phyloP scores from a whole-genome alignment of 805 yeast species.

The Blastobotrys parvus region DNA sequence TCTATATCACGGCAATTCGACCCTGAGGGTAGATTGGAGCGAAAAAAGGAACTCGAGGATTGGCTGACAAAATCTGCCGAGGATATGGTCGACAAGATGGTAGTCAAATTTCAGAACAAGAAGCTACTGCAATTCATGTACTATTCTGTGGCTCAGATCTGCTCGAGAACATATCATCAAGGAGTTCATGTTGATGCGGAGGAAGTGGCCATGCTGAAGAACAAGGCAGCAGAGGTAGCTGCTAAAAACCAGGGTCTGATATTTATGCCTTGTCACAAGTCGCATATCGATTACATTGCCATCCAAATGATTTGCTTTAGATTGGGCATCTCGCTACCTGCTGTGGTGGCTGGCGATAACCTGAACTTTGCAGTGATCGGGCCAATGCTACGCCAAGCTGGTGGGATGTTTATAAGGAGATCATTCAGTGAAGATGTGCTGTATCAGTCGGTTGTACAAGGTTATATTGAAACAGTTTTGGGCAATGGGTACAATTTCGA shows the following conservation, averaged over 20 bases:
- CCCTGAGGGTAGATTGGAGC: slow-evolving; percentile 18
- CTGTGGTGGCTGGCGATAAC: slow-evolving; percentile 60
- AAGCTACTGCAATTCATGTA: slow-evolving; percentile 26
- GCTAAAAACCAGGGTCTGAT: slow-evolving; percentile 31
- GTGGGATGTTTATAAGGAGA: slow-evolving; percentile 53
- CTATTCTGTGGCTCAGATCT: slow-evolving; percentile 31
- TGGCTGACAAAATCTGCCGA: slow-evolving; percentile 27
- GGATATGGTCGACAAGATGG: slow-evolving; percentile 25
- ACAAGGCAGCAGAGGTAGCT: slow-evolving; percentile 28
- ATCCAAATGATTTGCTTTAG: slow-evolving; percentile 46
- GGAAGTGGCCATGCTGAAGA: slow-evolving; percentile 28
- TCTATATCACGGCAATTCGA: slow-evolving; percentile 6
- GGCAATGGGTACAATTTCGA: slow-evolving; percentile 44
- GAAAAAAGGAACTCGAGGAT: slow-evolving; percentile 20
- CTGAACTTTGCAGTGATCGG: slow-evolving; percentile 52
- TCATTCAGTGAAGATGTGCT: slow-evolving; percentile 38
- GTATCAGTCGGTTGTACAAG: slow-evolving; percentile 34
- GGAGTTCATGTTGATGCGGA: slow-evolving; percentile 32
- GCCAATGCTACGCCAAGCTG: slow-evolving; percentile 39
- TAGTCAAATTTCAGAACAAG: slow-evolving; percentile 29
- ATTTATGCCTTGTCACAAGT: slow-evolving; percentile 52
- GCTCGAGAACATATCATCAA: slow-evolving; percentile 33
- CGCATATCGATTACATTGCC: slow-evolving; percentile 54
- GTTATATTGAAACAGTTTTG: slow-evolving; percentile 41
- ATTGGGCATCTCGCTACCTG: slow-evolving; percentile 45